A percentile compares a stretch with the other conserved stretches of the same genome.
phyloP scores from a whole-genome alignment of 306 rosid species.

The Corylus heterophylla region DNA sequence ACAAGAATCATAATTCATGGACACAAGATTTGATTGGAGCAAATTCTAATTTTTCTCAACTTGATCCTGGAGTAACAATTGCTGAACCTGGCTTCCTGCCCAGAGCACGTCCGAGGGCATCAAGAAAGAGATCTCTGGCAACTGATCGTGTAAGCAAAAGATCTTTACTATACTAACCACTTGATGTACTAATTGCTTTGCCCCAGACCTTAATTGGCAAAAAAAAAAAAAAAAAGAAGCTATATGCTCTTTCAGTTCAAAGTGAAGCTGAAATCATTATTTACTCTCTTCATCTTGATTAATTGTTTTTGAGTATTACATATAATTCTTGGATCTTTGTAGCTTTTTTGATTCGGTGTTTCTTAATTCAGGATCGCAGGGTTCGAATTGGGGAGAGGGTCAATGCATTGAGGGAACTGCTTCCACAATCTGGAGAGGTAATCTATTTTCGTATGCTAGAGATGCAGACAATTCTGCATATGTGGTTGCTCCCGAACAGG shows the following conservation, averaged over 20 bases:
- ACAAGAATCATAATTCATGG: conserved; percentile 45
- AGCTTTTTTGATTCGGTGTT: conserved; percentile 16
- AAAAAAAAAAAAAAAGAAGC: neutral
- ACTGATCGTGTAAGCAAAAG: conserved; percentile 71
- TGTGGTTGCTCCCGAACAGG: neutral
- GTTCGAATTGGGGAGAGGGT: conserved; percentile 64
- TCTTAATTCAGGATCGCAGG: conserved; percentile 61
- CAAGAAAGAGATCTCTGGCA: conserved; percentile 35
- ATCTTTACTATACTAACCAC: neutral
- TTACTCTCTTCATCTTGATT: conserved; percentile 7
- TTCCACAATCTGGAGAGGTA: conserved; percentile 74
- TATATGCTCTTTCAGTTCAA: conserved; percentile 1
- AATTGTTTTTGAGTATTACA: conserved; percentile 11
- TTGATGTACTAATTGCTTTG: conserved; percentile 7
- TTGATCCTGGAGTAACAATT: conserved; percentile 33
- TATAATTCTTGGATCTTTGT: conserved; percentile 4
- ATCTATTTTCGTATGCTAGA: conserved; percentile 10
- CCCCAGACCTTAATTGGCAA: neutral
- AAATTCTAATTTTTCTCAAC: conserved; percentile 28
- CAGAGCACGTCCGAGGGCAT: conserved; percentile 31
- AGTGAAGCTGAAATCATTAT: conserved; percentile 12
- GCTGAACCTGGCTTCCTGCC: conserved; percentile 41
- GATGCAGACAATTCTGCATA: neutral
- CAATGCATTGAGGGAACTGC: conserved; percentile 63
- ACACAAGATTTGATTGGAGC: conserved; percentile 36